phyloP scores from a whole-genome alignment of 2,329 filamentous ascomycete genomes.

The Dactylellina parvicollis region DNA sequence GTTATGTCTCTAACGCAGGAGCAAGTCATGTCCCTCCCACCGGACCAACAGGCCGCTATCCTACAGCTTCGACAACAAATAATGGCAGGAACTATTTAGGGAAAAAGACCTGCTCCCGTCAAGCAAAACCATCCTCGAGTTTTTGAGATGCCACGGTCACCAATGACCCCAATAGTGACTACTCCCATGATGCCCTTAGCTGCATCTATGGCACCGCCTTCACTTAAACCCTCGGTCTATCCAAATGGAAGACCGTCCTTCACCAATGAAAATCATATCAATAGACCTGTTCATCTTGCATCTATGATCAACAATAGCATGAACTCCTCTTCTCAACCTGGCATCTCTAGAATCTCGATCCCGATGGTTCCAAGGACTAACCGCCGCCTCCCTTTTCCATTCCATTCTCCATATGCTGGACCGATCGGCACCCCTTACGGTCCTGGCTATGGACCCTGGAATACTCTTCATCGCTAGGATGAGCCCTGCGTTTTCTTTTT shows the following conservation, averaged over 20 bases:
- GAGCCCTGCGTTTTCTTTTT: slow-evolving; percentile 1
- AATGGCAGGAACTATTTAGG: slow-evolving; percentile 58
- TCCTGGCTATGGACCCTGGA: neutral
- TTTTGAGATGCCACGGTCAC: neutral
- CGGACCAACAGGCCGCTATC: slow-evolving; percentile 69
- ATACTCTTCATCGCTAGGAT: slow-evolving; percentile 5
- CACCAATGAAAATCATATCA: slow-evolving; percentile 20
- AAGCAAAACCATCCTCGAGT: neutral
- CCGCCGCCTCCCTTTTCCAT: slow-evolving; percentile 21
- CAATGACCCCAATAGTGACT: neutral
- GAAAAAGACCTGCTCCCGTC: slow-evolving; percentile 40
- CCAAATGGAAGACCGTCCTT: neutral
- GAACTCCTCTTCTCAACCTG: neutral
- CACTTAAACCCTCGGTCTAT: neutral
- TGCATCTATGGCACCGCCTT: slow-evolving; percentile 48
- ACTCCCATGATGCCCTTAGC: slow-evolving; percentile 6
- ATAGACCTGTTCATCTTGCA: slow-evolving; percentile 21
- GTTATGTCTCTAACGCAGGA: slow-evolving; percentile 70
- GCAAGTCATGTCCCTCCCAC: slow-evolving; percentile 69
- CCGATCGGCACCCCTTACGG: neutral
- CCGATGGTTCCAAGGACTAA: slow-evolving; percentile 32
- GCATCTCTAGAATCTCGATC: slow-evolving; percentile 15
- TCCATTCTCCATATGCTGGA: slow-evolving; percentile 25
- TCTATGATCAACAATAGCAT: slow-evolving; percentile 10
- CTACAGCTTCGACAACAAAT: slow-evolving; percentile 69